A percentile compares a stretch with the other conserved stretches of the same genome.
Conservation (phyloP, 306 rosid species). For the Quercus gilva region DNA sequence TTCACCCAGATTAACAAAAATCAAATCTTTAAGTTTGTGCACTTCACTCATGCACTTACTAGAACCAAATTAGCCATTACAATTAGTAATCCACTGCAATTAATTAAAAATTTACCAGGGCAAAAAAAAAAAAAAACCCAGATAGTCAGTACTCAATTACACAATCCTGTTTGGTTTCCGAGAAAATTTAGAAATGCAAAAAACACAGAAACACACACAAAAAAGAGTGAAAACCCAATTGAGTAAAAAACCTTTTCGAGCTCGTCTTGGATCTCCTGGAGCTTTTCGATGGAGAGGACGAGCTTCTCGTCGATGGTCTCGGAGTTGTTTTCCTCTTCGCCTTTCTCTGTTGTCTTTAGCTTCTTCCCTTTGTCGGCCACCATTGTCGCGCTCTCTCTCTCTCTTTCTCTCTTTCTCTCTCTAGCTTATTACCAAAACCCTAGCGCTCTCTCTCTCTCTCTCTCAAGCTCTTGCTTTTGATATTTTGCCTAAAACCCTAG, state of each 20-base stretch:
- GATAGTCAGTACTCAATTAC: not conserved
- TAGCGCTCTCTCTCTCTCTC: not conserved
- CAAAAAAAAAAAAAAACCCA: not conserved
- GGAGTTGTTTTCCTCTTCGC: slow-evolving; percentile 40
- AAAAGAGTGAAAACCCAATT: not conserved
- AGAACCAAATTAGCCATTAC: not conserved
- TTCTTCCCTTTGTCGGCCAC: slow-evolving; percentile 68
- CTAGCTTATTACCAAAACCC: slow-evolving; percentile 6
- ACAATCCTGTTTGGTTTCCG: not conserved
- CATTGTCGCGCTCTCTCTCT: slow-evolving; percentile 36
- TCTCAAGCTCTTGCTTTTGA: not conserved
- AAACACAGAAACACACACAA: too few species aligned
- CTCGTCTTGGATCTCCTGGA: slow-evolving; percentile 91
- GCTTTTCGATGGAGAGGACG: slow-evolving; percentile 70
- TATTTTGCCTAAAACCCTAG: slow-evolving; percentile 60
- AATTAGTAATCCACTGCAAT: not conserved
- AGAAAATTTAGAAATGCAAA: not conserved
- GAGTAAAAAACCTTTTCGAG: slow-evolving; percentile 66
- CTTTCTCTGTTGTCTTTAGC: slow-evolving; percentile 47
- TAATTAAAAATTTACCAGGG: not conserved
- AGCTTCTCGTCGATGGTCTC: slow-evolving; percentile 70
- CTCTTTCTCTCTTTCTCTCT: not conserved
- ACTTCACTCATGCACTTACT: not conserved
- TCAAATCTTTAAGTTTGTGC: not conserved
- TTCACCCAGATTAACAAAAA: not conserved